phyloP scores from a whole-genome alignment of 192 early-diverging fungal species.

The Coemansia sp. region DNA sequence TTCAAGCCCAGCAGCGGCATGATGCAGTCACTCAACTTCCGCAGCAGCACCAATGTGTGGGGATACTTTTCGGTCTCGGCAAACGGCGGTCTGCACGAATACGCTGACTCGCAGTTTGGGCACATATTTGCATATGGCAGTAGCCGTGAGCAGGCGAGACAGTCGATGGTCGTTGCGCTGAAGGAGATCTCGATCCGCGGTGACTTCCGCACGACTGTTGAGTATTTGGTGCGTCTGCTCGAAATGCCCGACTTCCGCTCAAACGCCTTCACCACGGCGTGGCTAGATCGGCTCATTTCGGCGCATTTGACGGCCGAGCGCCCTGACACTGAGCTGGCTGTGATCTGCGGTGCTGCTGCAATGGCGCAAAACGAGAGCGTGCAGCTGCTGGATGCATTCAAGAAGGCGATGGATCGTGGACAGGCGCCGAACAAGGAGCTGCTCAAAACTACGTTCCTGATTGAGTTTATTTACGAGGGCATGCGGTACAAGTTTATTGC shows the following conservation, averaged over 20 bases:
- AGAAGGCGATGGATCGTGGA: slow-evolving; percentile 84
- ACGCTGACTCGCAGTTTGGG: slow-evolving; percentile 99
- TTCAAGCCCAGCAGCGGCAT: slow-evolving; percentile 98
- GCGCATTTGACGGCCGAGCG: slow-evolving; percentile 85
- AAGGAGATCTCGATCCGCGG: slow-evolving; percentile 98
- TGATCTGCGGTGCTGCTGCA: slow-evolving; percentile 89
- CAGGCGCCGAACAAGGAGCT: slow-evolving; percentile 80
- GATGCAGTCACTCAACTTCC: slow-evolving; percentile 96
- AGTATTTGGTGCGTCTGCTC: slow-evolving; percentile 91
- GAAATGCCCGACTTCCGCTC: slow-evolving; percentile 87
- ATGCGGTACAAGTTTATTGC: slow-evolving; percentile 89
- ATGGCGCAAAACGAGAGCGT: slow-evolving; percentile 74
- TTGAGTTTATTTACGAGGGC: slow-evolving; percentile 92
- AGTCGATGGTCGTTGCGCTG: slow-evolving; percentile 95
- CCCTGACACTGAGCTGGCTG: slow-evolving; percentile 85
- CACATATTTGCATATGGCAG: slow-evolving; percentile 98
- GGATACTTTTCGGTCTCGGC: slow-evolving; percentile 98
- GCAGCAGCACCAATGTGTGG: slow-evolving; percentile 95
- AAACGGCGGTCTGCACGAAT: slow-evolving; percentile 95
- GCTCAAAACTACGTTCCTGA: slow-evolving; percentile 69
- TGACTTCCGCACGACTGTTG: slow-evolving; percentile 97
- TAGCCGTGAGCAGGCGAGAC: slow-evolving; percentile 86
- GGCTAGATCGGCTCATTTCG: slow-evolving; percentile 93
- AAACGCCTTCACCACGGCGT: slow-evolving; percentile 91
- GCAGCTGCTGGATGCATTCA: slow-evolving; percentile 72